phyloP scores from a whole-genome alignment of 257 asterid species.

The Nicotiana obtusifolia region DNA sequence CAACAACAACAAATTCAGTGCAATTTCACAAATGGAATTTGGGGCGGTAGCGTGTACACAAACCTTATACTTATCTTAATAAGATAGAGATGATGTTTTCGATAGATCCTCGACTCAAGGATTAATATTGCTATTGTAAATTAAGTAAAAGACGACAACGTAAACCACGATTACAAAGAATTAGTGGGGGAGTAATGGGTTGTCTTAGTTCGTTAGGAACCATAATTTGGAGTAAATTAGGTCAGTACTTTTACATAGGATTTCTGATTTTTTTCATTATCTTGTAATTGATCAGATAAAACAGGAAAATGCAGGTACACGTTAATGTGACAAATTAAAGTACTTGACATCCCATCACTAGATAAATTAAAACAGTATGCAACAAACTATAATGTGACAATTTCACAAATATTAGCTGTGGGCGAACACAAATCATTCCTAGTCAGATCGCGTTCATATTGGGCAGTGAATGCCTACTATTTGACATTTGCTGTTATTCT shows the following conservation, averaged over 20 bases:
- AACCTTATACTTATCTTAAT: no score
- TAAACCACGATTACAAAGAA: not conserved
- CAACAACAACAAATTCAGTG: no score
- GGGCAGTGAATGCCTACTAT: not conserved
- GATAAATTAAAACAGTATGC: not conserved
- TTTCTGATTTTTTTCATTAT: not conserved
- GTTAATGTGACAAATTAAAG: no score
- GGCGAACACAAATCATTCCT: not conserved
- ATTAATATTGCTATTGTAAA: no score
- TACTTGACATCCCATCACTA: not conserved
- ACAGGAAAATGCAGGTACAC: not conserved
- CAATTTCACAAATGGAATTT: no score
- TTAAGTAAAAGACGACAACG: not conserved
- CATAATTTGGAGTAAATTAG: not conserved
- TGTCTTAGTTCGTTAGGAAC: conserved; percentile 4
- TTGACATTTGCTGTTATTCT: not conserved
- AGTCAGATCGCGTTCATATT: not conserved
- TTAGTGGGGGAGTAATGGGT: not conserved
- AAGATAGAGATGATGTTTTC: no score
- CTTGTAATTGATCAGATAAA: not conserved
- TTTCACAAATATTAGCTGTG: not conserved
- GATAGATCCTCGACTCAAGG: no score
- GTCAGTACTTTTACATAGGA: not conserved
- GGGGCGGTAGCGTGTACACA: no score
- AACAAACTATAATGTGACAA: not conserved